These are phyloP conservation scores for Fusarium brevicatenulatum DNA, from an alignment of 2,329 filamentous ascomycete species.

Conservation along the genomic window DNA sequence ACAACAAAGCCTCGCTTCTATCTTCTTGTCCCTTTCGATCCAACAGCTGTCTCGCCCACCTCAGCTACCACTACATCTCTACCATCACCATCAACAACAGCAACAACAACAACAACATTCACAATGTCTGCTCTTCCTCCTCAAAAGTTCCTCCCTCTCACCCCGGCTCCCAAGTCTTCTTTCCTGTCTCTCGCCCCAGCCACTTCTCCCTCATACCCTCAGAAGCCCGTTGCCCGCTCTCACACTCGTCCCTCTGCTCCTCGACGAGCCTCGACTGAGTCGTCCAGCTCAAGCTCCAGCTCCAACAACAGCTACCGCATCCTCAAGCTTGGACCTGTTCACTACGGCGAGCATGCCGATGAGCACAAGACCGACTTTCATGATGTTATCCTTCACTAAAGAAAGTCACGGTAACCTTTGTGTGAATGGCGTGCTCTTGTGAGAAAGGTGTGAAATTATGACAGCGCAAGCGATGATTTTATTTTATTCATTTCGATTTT, in stretches of 20 bases:
- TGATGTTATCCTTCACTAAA: slow-evolving; percentile 57
- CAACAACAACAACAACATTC: slow-evolving; percentile 20
- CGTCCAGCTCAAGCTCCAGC: slow-evolving; percentile 47
- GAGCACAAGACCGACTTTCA: slow-evolving; percentile 67
- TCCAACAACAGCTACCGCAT: slow-evolving; percentile 58
- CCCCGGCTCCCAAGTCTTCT: slow-evolving; percentile 37
- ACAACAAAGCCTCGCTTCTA: slow-evolving; percentile 22
- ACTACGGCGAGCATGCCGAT: slow-evolving; percentile 69
- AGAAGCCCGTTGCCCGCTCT: slow-evolving; percentile 48
- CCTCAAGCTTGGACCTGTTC: slow-evolving; percentile 72
- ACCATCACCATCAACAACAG: not conserved
- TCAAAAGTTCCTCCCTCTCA: slow-evolving; percentile 44
- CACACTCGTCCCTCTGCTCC: slow-evolving; percentile 41
- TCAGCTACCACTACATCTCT: slow-evolving; percentile 32
- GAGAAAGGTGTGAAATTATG: slow-evolving; percentile 5
- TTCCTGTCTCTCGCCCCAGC: slow-evolving; percentile 70
- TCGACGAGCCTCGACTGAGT: slow-evolving; percentile 61
- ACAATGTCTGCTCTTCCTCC: slow-evolving; percentile 42
- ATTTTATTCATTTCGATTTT: not conserved
- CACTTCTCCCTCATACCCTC: slow-evolving; percentile 66
- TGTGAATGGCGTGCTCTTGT: slow-evolving; percentile 10
- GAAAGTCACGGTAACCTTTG: slow-evolving; percentile 16
- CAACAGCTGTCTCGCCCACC: slow-evolving; percentile 41
- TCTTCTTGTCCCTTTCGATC: slow-evolving; percentile 17
- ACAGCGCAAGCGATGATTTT: slow-evolving; percentile 29